Conservation (phyloP, 2,329 filamentous ascomycete species). For the Graphiopsis chlorocephala region DNA sequence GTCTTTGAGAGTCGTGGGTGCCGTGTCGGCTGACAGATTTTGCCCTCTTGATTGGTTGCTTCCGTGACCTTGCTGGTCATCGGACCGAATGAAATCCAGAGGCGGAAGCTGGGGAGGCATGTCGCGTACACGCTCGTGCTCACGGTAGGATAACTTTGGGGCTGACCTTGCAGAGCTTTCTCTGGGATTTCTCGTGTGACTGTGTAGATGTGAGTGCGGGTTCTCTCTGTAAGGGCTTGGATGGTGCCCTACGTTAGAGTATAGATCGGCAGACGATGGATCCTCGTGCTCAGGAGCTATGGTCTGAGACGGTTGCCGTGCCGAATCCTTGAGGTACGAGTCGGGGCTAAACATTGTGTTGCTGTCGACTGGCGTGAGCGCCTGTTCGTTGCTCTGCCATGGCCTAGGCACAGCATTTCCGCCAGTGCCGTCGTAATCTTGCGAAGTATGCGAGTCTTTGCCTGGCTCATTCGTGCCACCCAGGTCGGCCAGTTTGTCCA, state of each 20-base stretch:
- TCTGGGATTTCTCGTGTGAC: not conserved
- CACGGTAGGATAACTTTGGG: slow-evolving; percentile 6
- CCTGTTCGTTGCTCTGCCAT: not conserved
- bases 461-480: not conserved
- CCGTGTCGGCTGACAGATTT: not conserved
- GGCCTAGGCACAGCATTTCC: not conserved
- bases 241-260: not conserved
- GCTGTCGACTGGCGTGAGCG: not conserved
- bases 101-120: not conserved
- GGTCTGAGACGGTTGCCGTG: not conserved
- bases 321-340: not conserved
- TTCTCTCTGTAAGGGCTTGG: not conserved
- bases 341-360: slow-evolving; percentile 8
- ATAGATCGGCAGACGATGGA: not conserved
- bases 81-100: not conserved
- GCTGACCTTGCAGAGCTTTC: not conserved
- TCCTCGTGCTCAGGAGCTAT: not conserved
- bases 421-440: not conserved
- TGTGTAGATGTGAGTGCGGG: slow-evolving; percentile 3
- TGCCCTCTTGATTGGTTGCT: not conserved
- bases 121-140: not conserved
- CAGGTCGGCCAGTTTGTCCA: slow-evolving; percentile 35
- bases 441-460: not conserved
- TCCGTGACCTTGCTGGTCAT: not conserved
- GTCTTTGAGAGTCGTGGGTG: no score